Base-by-base conservation (phyloP, 2,329 filamentous ascomycete species). In the Pezicula rhizophila region DNA sequence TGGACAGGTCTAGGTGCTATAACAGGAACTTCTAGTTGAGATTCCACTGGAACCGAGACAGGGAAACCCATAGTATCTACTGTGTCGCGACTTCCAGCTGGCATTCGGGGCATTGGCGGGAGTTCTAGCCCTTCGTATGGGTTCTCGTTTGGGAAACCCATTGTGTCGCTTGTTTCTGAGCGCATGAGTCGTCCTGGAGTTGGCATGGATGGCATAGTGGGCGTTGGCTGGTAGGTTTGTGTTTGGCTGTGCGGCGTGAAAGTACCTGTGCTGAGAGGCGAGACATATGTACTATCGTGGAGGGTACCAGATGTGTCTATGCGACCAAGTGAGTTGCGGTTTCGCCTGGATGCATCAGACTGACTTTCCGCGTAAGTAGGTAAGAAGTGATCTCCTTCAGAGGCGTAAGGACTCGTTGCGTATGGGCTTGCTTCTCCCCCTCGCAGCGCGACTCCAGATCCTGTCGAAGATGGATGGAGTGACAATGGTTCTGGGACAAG, bases 1-100 rank as follows among this genome's bases (percentile, higher is more conserved):
- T 48, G 53, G 23, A 47, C 11, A 5, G 55, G 55, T 18, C 23
- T 48, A 10, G 55, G 55, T 10, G 56, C 39, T 8, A 48, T 26
- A 11, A 53, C 46, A 5, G 51, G 37, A 5, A 26, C 44, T 15
- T 45, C 47, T 28, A 42, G 12, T 38, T 26, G 47, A 20, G 43
- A 40, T 39, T 42, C 34, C 38, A 50, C n/a, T 26, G 40, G 40
- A 8, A 42, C 23, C 6, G 56, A 51, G 12, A 57, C 48, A 5
- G 57, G 55, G 35, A 57, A 57, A 5, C 54, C 55, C 57, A 60
- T 60, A 4, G 57, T 60, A 26, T 60, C 57, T 49, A 42, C 25
- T 14, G 40, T 42, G 26, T 42, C 40, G n/a, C 40, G 23, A 15
- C 26, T 42, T 15, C 20, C 11, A 14, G 40, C 40, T 12, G 38